Conservation (phyloP, 345 rosid genomes). For the Boechera divaricarpa region DNA sequence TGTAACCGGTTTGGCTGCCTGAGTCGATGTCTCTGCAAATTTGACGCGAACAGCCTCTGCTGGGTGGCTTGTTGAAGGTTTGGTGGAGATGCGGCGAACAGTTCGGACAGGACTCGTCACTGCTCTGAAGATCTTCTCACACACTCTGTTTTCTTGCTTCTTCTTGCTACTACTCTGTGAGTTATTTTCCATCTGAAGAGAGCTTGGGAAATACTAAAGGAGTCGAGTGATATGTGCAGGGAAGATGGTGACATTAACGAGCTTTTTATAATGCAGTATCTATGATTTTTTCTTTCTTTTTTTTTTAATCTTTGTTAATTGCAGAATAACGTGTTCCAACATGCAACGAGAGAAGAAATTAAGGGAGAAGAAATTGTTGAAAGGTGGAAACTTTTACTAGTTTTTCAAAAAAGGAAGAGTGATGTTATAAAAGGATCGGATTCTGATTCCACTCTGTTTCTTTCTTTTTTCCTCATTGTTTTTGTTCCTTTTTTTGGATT, state of each 20-base stretch:
- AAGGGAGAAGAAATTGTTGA: conserved; percentile 20
- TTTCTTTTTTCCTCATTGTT: conserved; percentile 27
- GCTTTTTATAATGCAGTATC: conserved; percentile 32
- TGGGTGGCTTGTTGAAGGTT: conserved; percentile 22
- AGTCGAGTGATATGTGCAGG: conserved; percentile 36
- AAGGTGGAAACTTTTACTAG: conserved; percentile 34
- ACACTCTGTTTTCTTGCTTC: conserved; percentile 42
- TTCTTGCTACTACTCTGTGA: conserved; percentile 21
- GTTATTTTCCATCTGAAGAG: conserved; percentile 36
- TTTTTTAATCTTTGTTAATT: not conserved
- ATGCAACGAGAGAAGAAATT: conserved; percentile 25
- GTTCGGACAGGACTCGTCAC: conserved; percentile 42
- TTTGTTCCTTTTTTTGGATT: not conserved
- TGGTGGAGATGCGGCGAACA: conserved; percentile 39
- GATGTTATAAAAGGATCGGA: conserved; percentile 36
- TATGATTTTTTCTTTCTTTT: not conserved
- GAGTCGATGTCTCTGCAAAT: conserved; percentile 31
- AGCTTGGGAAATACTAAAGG: not conserved
- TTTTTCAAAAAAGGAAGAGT: conserved; percentile 38
- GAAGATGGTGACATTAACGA: conserved; percentile 35
- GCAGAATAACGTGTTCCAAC: conserved; percentile 38
- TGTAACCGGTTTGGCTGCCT: conserved; percentile 31
- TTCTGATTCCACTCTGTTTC: conserved; percentile 41
- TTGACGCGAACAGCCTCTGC: conserved; percentile 26
- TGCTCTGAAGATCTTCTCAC: conserved; percentile 46